Base-by-base conservation (phyloP, 1,139 yeast species). In the Zygosaccharomyces sapae region DNA sequence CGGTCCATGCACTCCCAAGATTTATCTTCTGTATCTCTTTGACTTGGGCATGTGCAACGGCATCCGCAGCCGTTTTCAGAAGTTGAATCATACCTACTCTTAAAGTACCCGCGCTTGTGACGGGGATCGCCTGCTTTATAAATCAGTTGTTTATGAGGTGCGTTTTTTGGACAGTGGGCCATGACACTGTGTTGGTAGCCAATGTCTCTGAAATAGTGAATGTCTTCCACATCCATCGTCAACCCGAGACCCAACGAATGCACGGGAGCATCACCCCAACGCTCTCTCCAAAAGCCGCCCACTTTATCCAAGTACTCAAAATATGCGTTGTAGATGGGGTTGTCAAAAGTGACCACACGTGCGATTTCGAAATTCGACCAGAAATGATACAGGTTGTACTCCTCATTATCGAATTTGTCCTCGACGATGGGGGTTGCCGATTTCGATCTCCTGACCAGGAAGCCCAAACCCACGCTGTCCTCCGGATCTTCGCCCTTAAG, bases 191-290 rank as follows among this genome's bases (percentile, higher is more conserved):
- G 97, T 47, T 79, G 72, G 65, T 89, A 89, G 0, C 96, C 97
- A 55, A 89, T 83, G 61, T 89, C 97, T 55, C 96, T 70, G 69
- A 89, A 89, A 66, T 89, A 89, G 67, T 89, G 97, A 9, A 89
- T 71, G 49, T 88, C 87, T 4, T 77, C 70, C 2, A 81, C 63
- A 46, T 83, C 75, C 40, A 88, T 69, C 59, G 84, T 72, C 76
- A 89, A 73, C 0, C 88, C 94, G 5, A 85, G 76, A 0, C 92
- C 97, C 19, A 89, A 69, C 1, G 95, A 83, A 65, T 88, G 97
- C 2, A 89, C 80, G 0, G 96, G 95, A 0, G 96, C 96, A 71
- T 89, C 97, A 1, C 97, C 97, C 96, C 96, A 89, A 60, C 96
- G 70, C 63, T 89, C 96, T 45, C 76, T 75, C 74, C 81, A 87